Base-by-base conservation (phyloP, 1,284 basidiomycete genomes). In the Austroboletus novae-zelandiae region DNA sequence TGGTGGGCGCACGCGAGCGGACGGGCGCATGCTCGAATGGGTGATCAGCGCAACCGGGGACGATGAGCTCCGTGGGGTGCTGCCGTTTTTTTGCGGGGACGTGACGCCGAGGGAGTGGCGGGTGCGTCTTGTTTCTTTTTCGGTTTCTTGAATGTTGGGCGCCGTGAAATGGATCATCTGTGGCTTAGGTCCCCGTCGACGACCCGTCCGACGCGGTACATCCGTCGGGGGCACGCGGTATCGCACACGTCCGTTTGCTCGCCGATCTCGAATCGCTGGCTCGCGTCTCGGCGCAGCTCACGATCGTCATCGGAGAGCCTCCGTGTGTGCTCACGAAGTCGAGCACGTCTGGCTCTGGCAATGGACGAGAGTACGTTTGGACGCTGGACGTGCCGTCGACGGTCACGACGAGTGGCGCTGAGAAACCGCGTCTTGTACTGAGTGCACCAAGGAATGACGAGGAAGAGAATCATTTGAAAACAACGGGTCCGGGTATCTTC, bases 41-140 rank as follows among this genome's bases (percentile, higher is more conserved):
- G 61, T 80, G 39, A 75, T 86, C 34, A 77, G 72, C 3, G 65
- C 70, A 1, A 71, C 81, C 14, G 50, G 56, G 29, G 60, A 58
- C 34, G 47, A 54, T 3, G 55, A 56, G 9, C 53, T 54, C 6
- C 65, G 70, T 1, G 73, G 77, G 2, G 55, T 60, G 2, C 59
- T 82, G 13, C 85, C 86, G n/a, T 88, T 88, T 61, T 88, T 83
- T 61, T 89, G 86, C 58, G 82, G 83, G 20, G 85, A 88, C 61
- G 65, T 86, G 3, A 87, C 85, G 7, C 77, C 81, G 4, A 68
- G 85, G 43, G 57, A 64, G 4, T 73, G 76, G 65, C 69, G 86
- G 64, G 86, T 85, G 54, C 15, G 79, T 70, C 5, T 20, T 39
- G 3, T 5, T 39, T 39, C n/a, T 1, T 10, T 39, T 11, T 39